phyloP scores from a whole-genome alignment of 108 stramenopile genomes.

The Aurantiochytrium sp. region DNA sequence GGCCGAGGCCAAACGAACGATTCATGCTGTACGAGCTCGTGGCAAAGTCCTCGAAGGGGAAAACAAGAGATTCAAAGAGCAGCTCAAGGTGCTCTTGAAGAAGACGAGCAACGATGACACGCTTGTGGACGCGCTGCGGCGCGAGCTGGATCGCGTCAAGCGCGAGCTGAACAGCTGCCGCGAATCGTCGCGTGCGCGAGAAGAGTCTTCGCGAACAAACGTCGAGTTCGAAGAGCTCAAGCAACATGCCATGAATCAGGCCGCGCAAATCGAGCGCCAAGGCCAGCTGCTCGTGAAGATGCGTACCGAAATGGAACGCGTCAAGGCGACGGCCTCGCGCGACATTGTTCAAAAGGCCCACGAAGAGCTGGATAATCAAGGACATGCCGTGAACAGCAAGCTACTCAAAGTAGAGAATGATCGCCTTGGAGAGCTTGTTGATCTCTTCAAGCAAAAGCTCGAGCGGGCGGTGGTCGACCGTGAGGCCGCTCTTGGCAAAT shows the following conservation, averaged over 20 bases:
- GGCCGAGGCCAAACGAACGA: neutral
- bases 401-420: neutral
- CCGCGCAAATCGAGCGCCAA: neutral
- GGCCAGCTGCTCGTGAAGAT: neutral
- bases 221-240: neutral
- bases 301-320: slow-evolving; percentile 4
- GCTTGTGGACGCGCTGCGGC: neutral
- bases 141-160: neutral
- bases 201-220: neutral
- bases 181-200: neutral
- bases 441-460: slow-evolving; percentile 7
- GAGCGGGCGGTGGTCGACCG: neutral
- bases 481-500: neutral
- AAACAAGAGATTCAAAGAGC: slow-evolving; percentile 4
- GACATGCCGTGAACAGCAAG: neutral
- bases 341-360: neutral
- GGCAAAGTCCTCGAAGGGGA: neutral
- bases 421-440: neutral
- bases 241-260: neutral
- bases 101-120: slow-evolving; percentile 1
- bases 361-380: neutral
- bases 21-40: neutral
- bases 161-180: neutral
- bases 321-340: neutral
- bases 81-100: neutral